Base-by-base conservation (phyloP, 352 stramenopile genomes). In the Phytopythium cucurbitacearum region DNA sequence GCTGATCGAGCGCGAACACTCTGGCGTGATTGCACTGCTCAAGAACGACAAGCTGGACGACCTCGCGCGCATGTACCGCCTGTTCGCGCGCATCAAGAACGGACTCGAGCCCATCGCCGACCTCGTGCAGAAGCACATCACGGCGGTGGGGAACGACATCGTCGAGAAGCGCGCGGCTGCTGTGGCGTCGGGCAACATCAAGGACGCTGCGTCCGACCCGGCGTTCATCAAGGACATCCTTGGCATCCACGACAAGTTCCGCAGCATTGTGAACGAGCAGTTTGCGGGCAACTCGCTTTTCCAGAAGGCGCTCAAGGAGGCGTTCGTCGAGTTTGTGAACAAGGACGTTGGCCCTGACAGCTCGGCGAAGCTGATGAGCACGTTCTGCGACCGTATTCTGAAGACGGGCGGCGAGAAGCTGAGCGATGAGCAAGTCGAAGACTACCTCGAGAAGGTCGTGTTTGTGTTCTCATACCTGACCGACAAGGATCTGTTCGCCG, bases 321-420 rank as follows among this genome's bases (percentile, higher is more conserved):
- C 97, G 0, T 99, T 99, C 71, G 95, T 98, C 32, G 95, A 98
- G 60, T 98, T 99, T 73, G 91, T 99, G 9, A 99, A 99, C 80
- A 98, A 97, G 57, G 95, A 99, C 56, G 96, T 99, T 1, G 96
- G 86, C 2, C 94, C 97, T 8, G 96, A 95, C 75, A 98, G 93
- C 59, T 99, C 97, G 52, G 97, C 97, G 2, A 98, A 99, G 69
- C 77, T 99, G n/a, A 98, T 99, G 89, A 98, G 91, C 58, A 99
- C 94, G 40, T 99, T 98, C 76, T 99, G 97, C 69, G 97, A 99
- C 74, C 89, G 96, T 45, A 98, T 99, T 54, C 78, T 99, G 6
- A 99, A 99, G 77, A 98, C 89, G 50, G 97, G 96, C 37, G 96
- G 94, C 47, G 97, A 99, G 67, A 99, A 99, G 66, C 83, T 99